Evolutionary conservation across 1,139 yeast genomes (phyloP).

Genomic region (Taphrina communis): DNA sequence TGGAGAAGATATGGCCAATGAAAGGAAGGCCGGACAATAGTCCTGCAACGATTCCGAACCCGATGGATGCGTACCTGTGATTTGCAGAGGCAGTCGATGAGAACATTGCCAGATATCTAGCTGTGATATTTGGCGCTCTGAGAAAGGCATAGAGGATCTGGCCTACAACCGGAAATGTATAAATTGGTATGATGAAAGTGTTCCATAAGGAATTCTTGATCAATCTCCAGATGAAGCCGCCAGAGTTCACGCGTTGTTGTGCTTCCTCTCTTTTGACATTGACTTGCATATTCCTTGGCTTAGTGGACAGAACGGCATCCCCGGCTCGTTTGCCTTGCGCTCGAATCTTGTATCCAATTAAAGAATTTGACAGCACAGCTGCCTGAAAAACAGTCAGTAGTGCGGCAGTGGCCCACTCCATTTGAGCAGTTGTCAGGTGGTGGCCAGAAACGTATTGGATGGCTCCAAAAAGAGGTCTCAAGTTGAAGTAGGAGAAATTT

Average conservation of each 20-base stretch:
- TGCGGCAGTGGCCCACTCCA: conserved; percentile 27
- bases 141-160: conserved; percentile 16
- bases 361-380: conserved; percentile 21
- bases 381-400: conserved; percentile 23
- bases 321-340: conserved; percentile 27
- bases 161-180: conserved; percentile 13
- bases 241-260: conserved; percentile 8
- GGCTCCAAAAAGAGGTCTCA: conserved; percentile 12
- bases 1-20: conserved; percentile 23
- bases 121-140: conserved; percentile 20
- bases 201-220: conserved; percentile 21
- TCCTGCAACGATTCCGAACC: conserved; percentile 23
- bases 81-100: not conserved
- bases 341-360: conserved; percentile 18
- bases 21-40: conserved; percentile 12
- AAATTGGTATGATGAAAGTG: conserved; percentile 19
- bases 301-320: conserved; percentile 14
- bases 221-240: conserved; percentile 15
- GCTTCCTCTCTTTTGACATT: not conserved
- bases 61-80: conserved; percentile 17
- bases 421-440: conserved; percentile 16
- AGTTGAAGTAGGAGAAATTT: conserved; percentile 31
- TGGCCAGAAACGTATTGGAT: conserved; percentile 17
- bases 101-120: conserved; percentile 12
- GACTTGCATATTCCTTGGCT: not conserved